A percentile compares a stretch with the other conserved stretches of the same genome.
Evolutionary conservation across 1,284 basidiomycete genomes (phyloP).

Genomic region (Ceratobasidium sp.): DNA sequence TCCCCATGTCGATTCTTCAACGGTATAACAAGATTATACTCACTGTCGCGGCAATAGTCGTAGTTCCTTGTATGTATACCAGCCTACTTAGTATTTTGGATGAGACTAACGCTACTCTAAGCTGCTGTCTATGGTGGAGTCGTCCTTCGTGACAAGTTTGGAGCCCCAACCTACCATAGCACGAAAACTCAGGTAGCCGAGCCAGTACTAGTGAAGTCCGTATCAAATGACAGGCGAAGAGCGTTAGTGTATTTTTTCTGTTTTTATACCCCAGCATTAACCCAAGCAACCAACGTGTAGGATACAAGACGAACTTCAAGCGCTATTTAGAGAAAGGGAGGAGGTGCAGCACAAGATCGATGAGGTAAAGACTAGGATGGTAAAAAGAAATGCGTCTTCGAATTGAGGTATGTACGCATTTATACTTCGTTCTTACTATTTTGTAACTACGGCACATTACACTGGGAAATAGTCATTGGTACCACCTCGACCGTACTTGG

Average conservation of each 20-base stretch:
- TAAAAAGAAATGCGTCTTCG: background rate
- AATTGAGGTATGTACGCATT: background rate
- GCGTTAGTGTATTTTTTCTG: background rate
- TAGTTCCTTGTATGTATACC: conserved; percentile 14
- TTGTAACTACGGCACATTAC: background rate
- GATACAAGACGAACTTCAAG: conserved; percentile 20
- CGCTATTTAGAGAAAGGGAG: conserved; percentile 18
- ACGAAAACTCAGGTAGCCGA: background rate
- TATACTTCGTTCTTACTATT: background rate
- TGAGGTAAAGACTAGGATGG: conserved; percentile 21
- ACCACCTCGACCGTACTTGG: too few relatives aligned
- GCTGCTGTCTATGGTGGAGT: conserved; percentile 35
- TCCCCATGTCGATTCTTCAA: conserved; percentile 17
- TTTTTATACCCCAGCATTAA: background rate
- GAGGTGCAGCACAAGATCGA: conserved; percentile 35
- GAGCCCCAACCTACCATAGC: conserved; percentile 8
- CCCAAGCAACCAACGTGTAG: conserved; percentile 6
- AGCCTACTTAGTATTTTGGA: background rate
- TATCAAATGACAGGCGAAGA: conserved; percentile 2
- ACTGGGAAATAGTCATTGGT: too few relatives aligned
- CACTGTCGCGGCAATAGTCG: conserved; percentile 11
- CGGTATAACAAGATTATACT: conserved; percentile 27
- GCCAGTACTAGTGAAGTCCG: background rate
- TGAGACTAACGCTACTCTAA: background rate
- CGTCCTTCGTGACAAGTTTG: conserved; percentile 22